Conservation (phyloP, 495 filamentous ascomycete genomes). For the Bacidia rubella region DNA sequence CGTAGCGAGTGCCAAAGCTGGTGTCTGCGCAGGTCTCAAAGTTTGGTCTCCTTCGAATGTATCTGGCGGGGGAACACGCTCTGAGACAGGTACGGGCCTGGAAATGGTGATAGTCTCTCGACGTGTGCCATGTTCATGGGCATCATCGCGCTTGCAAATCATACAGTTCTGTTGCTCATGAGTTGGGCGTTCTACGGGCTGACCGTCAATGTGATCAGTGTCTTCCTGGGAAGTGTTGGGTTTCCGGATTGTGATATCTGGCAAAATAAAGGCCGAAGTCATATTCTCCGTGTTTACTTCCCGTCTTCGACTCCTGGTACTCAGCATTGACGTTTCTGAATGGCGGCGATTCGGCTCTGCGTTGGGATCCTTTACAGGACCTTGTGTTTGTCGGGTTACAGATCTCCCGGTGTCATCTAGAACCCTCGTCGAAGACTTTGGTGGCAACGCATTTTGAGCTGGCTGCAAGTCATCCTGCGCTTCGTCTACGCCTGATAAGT, state of each 20-base stretch:
- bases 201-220: neutral
- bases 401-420: neutral
- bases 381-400: neutral
- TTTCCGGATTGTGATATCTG: slow-evolving; percentile 48
- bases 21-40: slow-evolving; percentile 60
- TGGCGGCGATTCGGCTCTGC: slow-evolving; percentile 27
- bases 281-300: slow-evolving; percentile 40
- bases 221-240: slow-evolving; percentile 16
- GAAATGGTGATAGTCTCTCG: slow-evolving; percentile 48
- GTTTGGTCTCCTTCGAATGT: slow-evolving; percentile 56
- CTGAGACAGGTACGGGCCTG: slow-evolving; percentile 58
- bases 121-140: slow-evolving; percentile 14
- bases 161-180: slow-evolving; percentile 40
- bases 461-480: slow-evolving; percentile 10
- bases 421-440: slow-evolving; percentile 37
- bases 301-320: slow-evolving; percentile 10
- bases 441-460: slow-evolving; percentile 16
- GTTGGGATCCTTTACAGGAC: neutral
- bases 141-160: slow-evolving; percentile 40
- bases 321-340: slow-evolving; percentile 30
- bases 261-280: slow-evolving; percentile 71
- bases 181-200: slow-evolving; percentile 16
- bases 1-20: slow-evolving; percentile 60
- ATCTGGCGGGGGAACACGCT: slow-evolving; percentile 40
- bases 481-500: too few relatives aligned